Evolutionary conservation across 2,329 filamentous ascomycete species (phyloP).

Genomic region (Lasiodiplodia hormozganensis): DNA sequence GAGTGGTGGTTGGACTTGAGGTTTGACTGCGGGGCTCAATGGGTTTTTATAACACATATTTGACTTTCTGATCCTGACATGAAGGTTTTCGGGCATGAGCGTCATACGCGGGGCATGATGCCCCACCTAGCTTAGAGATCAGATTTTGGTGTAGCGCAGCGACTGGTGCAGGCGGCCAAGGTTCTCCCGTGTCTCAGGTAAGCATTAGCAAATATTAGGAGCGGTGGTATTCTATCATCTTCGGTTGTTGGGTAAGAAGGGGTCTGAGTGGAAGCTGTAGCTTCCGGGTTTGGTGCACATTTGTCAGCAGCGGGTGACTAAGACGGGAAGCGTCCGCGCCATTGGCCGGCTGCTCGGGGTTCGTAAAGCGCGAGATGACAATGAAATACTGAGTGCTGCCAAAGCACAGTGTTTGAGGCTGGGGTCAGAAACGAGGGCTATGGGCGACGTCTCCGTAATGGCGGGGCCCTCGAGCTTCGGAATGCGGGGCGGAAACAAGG

Average conservation of each 20-base stretch:
- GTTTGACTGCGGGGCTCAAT: background rate
- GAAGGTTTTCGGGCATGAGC: background rate
- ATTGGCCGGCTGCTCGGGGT: background rate
- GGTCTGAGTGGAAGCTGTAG: too few relatives aligned
- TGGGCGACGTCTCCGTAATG: background rate
- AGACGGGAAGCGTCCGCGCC: background rate
- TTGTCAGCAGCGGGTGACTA: background rate
- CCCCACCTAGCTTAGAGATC: background rate
- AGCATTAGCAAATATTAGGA: too few relatives aligned
- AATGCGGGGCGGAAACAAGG: background rate
- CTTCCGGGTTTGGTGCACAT: background rate
- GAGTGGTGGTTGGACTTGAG: background rate
- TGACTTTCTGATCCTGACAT: background rate
- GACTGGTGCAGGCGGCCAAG: background rate
- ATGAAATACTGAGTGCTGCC: background rate
- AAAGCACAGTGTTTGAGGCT: background rate
- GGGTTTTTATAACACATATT: background rate
- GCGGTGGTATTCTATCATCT: background rate
- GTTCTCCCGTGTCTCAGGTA: background rate
- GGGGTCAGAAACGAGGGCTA: background rate
- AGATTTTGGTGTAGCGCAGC: background rate
- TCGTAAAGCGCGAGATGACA: background rate
- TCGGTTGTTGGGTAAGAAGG: background rate
- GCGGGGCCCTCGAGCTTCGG: background rate
- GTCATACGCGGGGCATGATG: background rate